phyloP scores from a whole-genome alignment of 164 flowering plant species.

The Magnolia sinica region DNA sequence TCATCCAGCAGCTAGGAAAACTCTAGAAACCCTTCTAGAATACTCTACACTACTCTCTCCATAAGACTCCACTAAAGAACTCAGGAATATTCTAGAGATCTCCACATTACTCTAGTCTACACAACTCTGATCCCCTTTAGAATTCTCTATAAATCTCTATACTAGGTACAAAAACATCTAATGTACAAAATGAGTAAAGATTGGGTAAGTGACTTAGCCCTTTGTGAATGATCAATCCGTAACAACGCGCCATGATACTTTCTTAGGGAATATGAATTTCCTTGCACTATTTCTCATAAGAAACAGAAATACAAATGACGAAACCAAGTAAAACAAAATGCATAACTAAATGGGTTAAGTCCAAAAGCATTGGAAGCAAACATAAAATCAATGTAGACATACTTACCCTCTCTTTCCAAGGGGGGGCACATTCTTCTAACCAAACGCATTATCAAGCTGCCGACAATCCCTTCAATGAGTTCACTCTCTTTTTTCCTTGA shows the following conservation, averaged over 20 bases:
- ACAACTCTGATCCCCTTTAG: no score
- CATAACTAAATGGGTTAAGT: not conserved
- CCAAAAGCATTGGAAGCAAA: not conserved
- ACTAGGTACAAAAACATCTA: no score
- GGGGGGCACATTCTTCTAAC: slow-evolving; percentile 60
- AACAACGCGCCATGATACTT: not conserved
- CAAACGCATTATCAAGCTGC: slow-evolving; percentile 55
- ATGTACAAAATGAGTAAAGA: no score
- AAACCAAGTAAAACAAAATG: not conserved
- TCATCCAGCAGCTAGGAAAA: no score
- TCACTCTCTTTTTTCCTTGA: slow-evolving; percentile 35
- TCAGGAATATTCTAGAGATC: no score
- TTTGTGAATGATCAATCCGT: no score
- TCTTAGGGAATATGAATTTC: not conserved
- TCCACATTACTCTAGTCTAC: no score
- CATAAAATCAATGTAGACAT: not conserved
- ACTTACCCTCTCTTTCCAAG: slow-evolving; percentile 44
- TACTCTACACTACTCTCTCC: no score
- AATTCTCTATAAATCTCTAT: no score
- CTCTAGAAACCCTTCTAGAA: no score
- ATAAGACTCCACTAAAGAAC: no score
- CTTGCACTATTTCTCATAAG: not conserved
- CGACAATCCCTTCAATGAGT: slow-evolving; percentile 52
- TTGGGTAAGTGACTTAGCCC: no score
- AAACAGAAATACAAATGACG: not conserved